Evolutionary conservation across 2,329 filamentous ascomycete genomes (phyloP).

Genomic region (Byssothecium circinans): DNA sequence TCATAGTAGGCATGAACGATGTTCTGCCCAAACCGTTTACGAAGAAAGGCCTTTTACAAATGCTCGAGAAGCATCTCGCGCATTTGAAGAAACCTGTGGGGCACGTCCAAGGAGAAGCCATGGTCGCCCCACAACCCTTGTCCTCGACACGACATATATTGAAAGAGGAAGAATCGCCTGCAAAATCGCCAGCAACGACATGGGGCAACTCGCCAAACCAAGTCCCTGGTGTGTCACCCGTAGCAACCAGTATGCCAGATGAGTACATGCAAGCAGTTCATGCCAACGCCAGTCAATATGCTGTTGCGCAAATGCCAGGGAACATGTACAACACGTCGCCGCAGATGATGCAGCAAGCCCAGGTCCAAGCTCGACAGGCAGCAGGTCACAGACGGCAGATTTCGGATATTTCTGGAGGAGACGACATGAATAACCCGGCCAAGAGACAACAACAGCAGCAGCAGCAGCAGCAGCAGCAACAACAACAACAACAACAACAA

Average conservation of each 20-base stretch:
- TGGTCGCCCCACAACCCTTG: conserved; percentile 57
- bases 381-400: conserved; percentile 57
- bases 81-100: conserved; percentile 70
- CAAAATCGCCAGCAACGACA: conserved; percentile 61
- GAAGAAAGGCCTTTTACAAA: conserved; percentile 72
- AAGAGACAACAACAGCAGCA: conserved; percentile 57
- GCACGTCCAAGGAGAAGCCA: conserved; percentile 40
- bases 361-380: conserved; percentile 27
- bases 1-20: conserved; percentile 82
- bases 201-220: conserved; percentile 66
- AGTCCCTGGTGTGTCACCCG: conserved; percentile 60
- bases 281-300: conserved; percentile 43
- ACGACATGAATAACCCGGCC: conserved; percentile 53
- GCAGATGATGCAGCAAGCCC: conserved; percentile 37
- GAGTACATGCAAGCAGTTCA: conserved; percentile 51
- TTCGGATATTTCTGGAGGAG: conserved; percentile 61
- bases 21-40: conserved; percentile 97
- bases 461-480: too few relatives aligned
- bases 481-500: conserved; percentile 56
- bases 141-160: conserved; percentile 57
- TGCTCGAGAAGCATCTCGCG: conserved; percentile 86
- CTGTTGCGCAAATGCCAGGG: conserved; percentile 37
- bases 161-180: conserved; percentile 65
- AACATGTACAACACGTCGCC: conserved; percentile 45
- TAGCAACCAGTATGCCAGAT: conserved; percentile 49